Conservation (phyloP, 139 green algal genomes). For the Haematococcus sp. region DNA sequence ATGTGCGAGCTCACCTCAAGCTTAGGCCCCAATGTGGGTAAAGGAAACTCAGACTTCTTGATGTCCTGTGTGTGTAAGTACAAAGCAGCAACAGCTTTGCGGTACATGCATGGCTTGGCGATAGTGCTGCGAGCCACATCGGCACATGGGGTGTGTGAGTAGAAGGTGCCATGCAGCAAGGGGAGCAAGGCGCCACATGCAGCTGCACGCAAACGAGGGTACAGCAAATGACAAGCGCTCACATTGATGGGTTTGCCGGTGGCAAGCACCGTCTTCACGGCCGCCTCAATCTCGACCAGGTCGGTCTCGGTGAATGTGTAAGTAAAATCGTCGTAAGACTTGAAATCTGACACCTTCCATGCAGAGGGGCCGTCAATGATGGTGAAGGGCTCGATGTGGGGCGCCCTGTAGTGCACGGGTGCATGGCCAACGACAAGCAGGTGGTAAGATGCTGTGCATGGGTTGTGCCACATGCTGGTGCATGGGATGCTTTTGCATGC, state of each 20-base stretch:
- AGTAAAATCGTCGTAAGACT: not conserved
- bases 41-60: slow-evolving; percentile 36
- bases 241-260: slow-evolving; percentile 39
- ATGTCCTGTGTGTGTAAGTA: slow-evolving; percentile 32
- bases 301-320: slow-evolving; percentile 28
- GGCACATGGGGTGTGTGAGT: too few species aligned
- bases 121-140: too few species aligned
- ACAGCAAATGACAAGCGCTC: not conserved
- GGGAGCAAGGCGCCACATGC: not conserved
- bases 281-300: slow-evolving; percentile 42
- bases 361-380: slow-evolving; percentile 38
- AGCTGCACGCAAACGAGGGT: slow-evolving; percentile 1
- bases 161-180: too few species aligned
- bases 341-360: slow-evolving; percentile 37
- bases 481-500: too few species aligned
- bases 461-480: too few species aligned
- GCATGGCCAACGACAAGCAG: not conserved
- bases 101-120: too few species aligned
- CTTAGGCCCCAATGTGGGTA: slow-evolving; percentile 49
- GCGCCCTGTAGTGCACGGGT: not conserved
- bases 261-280: slow-evolving; percentile 11
- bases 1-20: too few species aligned
- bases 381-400: slow-evolving; percentile 32
- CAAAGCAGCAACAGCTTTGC: not conserved
- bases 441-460: not conserved